Evolutionary conservation across 1,139 yeast genomes (phyloP), one percentile per base, ranked within the genome.

Genomic region (Candida anutae): DNA sequence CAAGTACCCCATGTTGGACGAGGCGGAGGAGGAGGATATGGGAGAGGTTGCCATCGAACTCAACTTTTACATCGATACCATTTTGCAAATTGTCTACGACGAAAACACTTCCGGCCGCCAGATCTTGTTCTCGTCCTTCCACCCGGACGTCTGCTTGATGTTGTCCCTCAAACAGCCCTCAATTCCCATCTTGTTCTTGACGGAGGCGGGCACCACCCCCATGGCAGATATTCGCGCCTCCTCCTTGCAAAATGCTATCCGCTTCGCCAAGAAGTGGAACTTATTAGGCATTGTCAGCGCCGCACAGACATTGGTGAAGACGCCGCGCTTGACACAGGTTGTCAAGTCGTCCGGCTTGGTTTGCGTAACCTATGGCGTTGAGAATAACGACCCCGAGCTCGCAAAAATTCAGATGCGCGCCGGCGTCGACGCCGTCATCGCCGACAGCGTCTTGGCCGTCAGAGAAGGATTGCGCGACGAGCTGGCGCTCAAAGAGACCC

Each of bases 391-490:
- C 26, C 95, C 97, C 0, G 85, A 75, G 33, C 76, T 79, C 40
- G 90, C 95, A 20, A 77, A 77, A 42, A 62, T 82, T 35, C 96
- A 90, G 53, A 81, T 90, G 79, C 76, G 74, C 40, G 90, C 94
- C 8, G 97, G 97, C 10, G 95, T 90, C 6, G 97, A 90, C 61
- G 98, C 98, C 0, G 97, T 90, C 13, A 90, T 90, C 57, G 97
- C 85, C 4, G 97, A 90, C 53, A 80, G 87, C 36, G 97, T 90
- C 3, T 64, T 88, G 48, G 96, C 96, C 0, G 94, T 88, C 10
- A 69, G 96, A 47, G 82, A 81, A 43, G 95, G 88, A 5, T 65
- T 88, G 40, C 66, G 77, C 30, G 58, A 57, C 31, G 69, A 39
- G 18, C 43, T 33, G 23, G 43, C 36, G 28, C 31, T 23, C 16